Evolutionary conservation across 345 rosid species (phyloP), one percentile per base, ranked within the genome.

Genomic region (Eutrema heterophyllum): DNA sequence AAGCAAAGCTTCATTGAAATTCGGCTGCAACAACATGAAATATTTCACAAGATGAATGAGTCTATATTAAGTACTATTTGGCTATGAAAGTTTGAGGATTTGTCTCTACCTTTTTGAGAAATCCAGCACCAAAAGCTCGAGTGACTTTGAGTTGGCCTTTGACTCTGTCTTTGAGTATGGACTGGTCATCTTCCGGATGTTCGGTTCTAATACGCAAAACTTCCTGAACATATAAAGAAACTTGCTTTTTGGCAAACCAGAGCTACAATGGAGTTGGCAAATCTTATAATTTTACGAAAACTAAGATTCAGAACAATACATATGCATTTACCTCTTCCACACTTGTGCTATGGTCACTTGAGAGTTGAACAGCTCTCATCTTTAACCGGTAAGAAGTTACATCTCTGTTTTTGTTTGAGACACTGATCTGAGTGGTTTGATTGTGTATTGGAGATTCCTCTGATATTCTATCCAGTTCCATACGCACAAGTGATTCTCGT

Each of bases 391-490:
- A 93, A 39, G 87, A 73, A 15, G 97, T 84, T 40, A 93, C 86
- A 84, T 93, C 98, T 73, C 90, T 84, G 57, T 87, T 89, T 83
- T 89, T 93, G 83, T 91, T 91, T 62, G 87, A 75, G 76, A 87
- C 81, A 62, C 82, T 86, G 62, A 88, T 85, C 74, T 83, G 96
- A 83, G 83, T 83, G 43, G 83, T 85, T 55, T 75, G 96, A 59
- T 82, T 85, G 76, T 88, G 98, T 85, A 91, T 84, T 5, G 98
- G 98, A 60, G 98, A 93, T 82, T 93, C 98, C 74, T 93, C 98
- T 14, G 98, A 93, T 71, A 93, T 93, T 81, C 96, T 89, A 77
- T 91, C 97, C 71, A 93, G 88, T 84, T 91, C 98, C 94, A 93
- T 86, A 11, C 94, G 90, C 64, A 84, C 96, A 78, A 91, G 74